These are phyloP conservation scores for Fusarium subtropicale DNA, from an alignment of 2,329 filamentous ascomycete species.

Conservation along the genomic window DNA sequence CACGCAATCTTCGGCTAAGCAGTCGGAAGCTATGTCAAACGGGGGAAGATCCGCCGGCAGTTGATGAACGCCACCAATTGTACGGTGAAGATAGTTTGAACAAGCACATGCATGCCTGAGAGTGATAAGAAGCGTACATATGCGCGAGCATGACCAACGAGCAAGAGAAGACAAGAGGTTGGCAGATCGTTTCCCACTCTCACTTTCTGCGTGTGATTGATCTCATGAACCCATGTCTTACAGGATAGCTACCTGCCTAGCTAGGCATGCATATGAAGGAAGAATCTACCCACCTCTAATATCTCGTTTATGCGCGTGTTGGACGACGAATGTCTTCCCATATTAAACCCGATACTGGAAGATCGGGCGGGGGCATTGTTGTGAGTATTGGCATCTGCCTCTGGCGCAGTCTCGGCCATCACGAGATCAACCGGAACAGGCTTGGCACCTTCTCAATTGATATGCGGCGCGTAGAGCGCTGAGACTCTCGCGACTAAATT, in stretches of 20 bases:
- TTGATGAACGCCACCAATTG: constrained; percentile 27
- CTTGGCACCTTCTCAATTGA: constrained; percentile 6
- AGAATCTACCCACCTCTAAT: constrained; percentile 56
- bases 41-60: constrained; percentile 20
- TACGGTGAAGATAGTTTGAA: constrained; percentile 1
- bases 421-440: constrained; percentile 1
- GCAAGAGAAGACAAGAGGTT: not conserved
- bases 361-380: constrained; percentile 23
- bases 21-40: constrained; percentile 37
- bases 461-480: constrained; percentile 1
- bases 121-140: not conserved
- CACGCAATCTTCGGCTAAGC: constrained; percentile 35
- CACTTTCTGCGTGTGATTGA: not conserved
- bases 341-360: constrained; percentile 39
- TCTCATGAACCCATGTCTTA: constrained; percentile 16
- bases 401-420: constrained; percentile 18
- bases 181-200: not conserved
- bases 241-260: not conserved
- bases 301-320: constrained; percentile 59
- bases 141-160: not conserved
- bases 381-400: constrained; percentile 11
- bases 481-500: not conserved
- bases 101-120: not conserved
- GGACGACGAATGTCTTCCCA: constrained; percentile 47
- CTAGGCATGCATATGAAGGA: not conserved